Evolutionary conservation across 139 green algal genomes (phyloP), one percentile per base, ranked within the genome.

Genomic region (Chlamydomonas applanata): DNA sequence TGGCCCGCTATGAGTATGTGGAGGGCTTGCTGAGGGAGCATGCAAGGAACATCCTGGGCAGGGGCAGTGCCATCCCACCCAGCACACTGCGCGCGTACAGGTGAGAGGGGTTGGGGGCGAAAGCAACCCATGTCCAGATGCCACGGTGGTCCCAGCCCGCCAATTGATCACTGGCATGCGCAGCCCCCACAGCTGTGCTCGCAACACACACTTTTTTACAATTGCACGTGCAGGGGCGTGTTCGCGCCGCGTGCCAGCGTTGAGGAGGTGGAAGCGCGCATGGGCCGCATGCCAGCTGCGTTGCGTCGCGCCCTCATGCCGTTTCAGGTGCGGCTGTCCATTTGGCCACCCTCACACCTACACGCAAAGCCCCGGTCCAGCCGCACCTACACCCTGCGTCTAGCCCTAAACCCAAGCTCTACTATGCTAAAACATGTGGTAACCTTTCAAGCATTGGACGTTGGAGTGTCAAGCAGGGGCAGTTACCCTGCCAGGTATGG

Each of bases 261-360:
- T 2, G 35, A 62, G 2, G 86, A 93, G 71, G 85, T 92, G 16
- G 60, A 82, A 24, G 64, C 36, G 17, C 69, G 77, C 1, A 84
- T 89, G 32, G 36, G 54, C 27, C 40, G 61, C 30, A 83, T 94
- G 76, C 91, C 92, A 0, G 32, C 40, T 1, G 74, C 79, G 46
- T 79, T 97, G 73, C 45, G 68, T 20, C 22, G 17, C 1, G 87
- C 87, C 4, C 83, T 93, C 24, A 78, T 93, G 78, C 83, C 85
- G 32, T 91, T 91, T 62, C 87, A 93, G 77, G 56, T 70, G 22
- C 60, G 36, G 2, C n/a, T n/a, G n/a, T 49, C 40, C 40, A 49
- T 11, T 49, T 49, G 40, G n/a, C n/a, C n/a, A n/a, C n/a, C n/a
- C n/a, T n/a, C n/a, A n/a, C n/a, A n/a, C n/a, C n/a, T n/a, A n/a